Conservation (phyloP, 2,329 filamentous ascomycete species). For the Thermothelomyces thermophilus region DNA sequence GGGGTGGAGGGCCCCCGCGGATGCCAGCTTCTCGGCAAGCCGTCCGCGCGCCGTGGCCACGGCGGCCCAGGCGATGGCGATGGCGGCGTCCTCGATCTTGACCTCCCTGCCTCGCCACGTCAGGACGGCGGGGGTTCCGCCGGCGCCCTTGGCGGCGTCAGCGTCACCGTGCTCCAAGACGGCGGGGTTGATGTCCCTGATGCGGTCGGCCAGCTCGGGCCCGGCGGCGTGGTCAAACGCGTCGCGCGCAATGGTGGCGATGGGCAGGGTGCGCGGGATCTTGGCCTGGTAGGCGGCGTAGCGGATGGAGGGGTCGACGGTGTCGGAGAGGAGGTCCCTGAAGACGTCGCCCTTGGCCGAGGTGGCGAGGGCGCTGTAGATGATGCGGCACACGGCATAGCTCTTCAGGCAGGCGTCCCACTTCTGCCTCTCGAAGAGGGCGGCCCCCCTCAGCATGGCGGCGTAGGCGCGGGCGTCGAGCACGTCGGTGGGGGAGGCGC, state of each 20-base stretch:
- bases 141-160: constrained; percentile 43
- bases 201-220: constrained; percentile 52
- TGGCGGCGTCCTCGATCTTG: constrained; percentile 85
- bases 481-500: constrained; percentile 63
- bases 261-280: constrained; percentile 75
- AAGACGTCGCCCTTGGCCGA: constrained; percentile 66
- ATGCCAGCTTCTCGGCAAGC: constrained; percentile 43
- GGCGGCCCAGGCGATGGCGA: constrained; percentile 73
- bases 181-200: constrained; percentile 64
- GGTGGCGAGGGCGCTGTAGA: constrained; percentile 70
- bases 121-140: constrained; percentile 60
- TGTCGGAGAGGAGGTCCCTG: constrained; percentile 78
- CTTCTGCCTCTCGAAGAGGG: constrained; percentile 77
- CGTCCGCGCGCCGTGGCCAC: constrained; percentile 50
- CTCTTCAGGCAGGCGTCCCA: constrained; percentile 74
- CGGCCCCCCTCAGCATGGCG: constrained; percentile 66
- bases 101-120: constrained; percentile 82
- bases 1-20: constrained; percentile 39
- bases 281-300: constrained; percentile 92
- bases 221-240: constrained; percentile 66
- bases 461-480: constrained; percentile 84
- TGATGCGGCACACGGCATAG: constrained; percentile 70
- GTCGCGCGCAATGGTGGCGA: constrained; percentile 70
- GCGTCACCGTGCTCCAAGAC: constrained; percentile 54
- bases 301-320: constrained; percentile 85